Evolutionary conservation across 805 yeast species (phyloP).

Genomic region (Cyberlindnera maclurae): DNA sequence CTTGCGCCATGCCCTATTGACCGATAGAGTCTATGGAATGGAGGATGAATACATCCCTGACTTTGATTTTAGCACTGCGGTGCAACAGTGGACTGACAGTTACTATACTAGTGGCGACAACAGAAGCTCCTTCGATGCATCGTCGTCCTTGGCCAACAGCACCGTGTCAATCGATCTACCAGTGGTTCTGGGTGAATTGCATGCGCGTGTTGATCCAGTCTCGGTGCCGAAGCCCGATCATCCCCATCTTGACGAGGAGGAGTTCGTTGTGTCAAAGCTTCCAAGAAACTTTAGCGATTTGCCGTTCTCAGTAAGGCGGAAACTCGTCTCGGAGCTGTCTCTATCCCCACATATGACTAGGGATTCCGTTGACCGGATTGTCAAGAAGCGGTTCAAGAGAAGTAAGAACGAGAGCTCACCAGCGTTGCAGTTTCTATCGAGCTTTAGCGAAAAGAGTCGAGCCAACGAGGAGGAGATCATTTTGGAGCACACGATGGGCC

Average conservation of each 20-base stretch:
- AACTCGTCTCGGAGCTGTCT: slow-evolving; percentile 25
- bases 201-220: slow-evolving; percentile 31
- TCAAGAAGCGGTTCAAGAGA: slow-evolving; percentile 22
- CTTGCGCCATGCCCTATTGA: neutral
- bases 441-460: slow-evolving; percentile 17
- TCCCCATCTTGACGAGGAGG: slow-evolving; percentile 19
- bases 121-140: slow-evolving; percentile 10
- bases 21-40: slow-evolving; percentile 35
- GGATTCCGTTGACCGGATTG: slow-evolving; percentile 23
- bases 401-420: slow-evolving; percentile 15
- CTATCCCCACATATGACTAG: slow-evolving; percentile 27
- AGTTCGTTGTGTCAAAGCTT: slow-evolving; percentile 27
- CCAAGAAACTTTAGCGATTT: slow-evolving; percentile 48
- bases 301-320: slow-evolving; percentile 57
- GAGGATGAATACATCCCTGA: slow-evolving; percentile 78
- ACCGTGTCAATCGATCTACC: slow-evolving; percentile 7
- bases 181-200: slow-evolving; percentile 17
- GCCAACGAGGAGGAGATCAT: slow-evolving; percentile 49
- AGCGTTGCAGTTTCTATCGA: slow-evolving; percentile 24
- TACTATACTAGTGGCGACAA: slow-evolving; percentile 11
- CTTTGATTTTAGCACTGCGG: slow-evolving; percentile 45
- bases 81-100: slow-evolving; percentile 40
- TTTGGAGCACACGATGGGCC: slow-evolving; percentile 57
- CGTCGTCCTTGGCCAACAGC: neutral
- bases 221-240: slow-evolving; percentile 24